Evolutionary conservation across 2,329 filamentous ascomycete species (phyloP).

Genomic region (Drechslerella dactyloides): DNA sequence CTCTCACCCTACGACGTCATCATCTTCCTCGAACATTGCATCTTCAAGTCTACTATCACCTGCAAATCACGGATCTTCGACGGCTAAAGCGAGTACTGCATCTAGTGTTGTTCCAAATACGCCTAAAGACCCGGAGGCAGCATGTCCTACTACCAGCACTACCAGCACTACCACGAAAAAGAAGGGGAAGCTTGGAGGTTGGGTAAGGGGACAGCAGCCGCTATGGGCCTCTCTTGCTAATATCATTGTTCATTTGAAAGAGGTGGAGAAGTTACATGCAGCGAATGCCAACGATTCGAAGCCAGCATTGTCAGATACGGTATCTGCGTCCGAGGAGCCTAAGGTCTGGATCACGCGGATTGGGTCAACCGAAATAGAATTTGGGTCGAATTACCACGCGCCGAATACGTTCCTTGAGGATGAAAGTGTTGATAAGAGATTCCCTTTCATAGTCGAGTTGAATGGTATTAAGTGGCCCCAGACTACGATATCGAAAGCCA

Average conservation of each 20-base stretch:
- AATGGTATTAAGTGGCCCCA: constrained; percentile 66
- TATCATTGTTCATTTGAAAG: constrained; percentile 67
- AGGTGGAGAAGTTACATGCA: constrained; percentile 61
- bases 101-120: constrained; percentile 43
- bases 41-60: constrained; percentile 31
- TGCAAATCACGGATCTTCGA: constrained; percentile 22
- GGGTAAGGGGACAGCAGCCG: constrained; percentile 65
- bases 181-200: constrained; percentile 65
- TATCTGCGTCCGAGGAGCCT: constrained; percentile 59
- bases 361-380: constrained; percentile 63
- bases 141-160: constrained; percentile 56
- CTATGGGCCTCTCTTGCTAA: constrained; percentile 67
- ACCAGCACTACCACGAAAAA: constrained; percentile 61
- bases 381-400: constrained; percentile 59
- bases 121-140: constrained; percentile 55
- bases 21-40: constrained; percentile 46
- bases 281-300: constrained; percentile 63
- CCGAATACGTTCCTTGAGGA: constrained; percentile 43
- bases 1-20: constrained; percentile 48
- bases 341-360: constrained; percentile 65
- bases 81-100: constrained; percentile 40
- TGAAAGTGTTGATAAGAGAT: constrained; percentile 61
- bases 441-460: constrained; percentile 64
- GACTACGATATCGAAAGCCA: constrained; percentile 60
- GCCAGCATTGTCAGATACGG: constrained; percentile 53